phyloP scores from a whole-genome alignment of 176 grass and related monocot species.

The Aegilops umbellulata region DNA sequence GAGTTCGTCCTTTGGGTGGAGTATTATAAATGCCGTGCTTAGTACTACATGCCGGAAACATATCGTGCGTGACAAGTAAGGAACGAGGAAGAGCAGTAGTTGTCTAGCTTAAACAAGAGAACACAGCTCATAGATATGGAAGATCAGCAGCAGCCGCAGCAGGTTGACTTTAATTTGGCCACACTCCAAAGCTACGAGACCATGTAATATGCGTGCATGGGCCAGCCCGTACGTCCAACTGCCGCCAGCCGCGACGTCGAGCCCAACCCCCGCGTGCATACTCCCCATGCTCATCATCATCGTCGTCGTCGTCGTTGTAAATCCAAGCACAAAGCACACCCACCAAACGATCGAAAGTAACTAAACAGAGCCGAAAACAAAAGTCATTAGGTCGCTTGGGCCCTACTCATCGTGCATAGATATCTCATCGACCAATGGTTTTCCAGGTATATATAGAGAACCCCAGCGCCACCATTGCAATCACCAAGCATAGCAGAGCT shows the following conservation, averaged over 20 bases:
- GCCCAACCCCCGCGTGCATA: slow-evolving; percentile 3
- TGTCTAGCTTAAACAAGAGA: neutral
- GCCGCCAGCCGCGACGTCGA: slow-evolving; percentile 29
- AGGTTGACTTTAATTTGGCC: slow-evolving; percentile 63
- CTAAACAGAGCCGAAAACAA: neutral
- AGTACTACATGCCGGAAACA: neutral
- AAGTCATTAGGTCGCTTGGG: neutral
- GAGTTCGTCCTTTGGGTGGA: neutral
- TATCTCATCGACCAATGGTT: neutral
- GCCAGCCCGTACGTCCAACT: neutral
- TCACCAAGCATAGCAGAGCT: neutral
- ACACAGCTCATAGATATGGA: neutral
- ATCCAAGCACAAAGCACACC: neutral
- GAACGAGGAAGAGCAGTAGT: neutral
- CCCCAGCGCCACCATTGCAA: neutral
- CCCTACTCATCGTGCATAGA: neutral
- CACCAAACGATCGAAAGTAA: slow-evolving; percentile 31
- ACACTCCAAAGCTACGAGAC: slow-evolving; percentile 47
- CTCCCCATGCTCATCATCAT: neutral
- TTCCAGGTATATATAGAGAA: slow-evolving; percentile 24
- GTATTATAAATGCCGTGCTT: neutral
- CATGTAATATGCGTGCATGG: slow-evolving; percentile 5
- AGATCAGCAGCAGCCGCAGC: too few relatives aligned
- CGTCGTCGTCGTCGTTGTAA: neutral
- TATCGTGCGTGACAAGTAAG: neutral